Conservation (phyloP, 2,329 filamentous ascomycete genomes). For the Fusarium pseudoanthophilum region DNA sequence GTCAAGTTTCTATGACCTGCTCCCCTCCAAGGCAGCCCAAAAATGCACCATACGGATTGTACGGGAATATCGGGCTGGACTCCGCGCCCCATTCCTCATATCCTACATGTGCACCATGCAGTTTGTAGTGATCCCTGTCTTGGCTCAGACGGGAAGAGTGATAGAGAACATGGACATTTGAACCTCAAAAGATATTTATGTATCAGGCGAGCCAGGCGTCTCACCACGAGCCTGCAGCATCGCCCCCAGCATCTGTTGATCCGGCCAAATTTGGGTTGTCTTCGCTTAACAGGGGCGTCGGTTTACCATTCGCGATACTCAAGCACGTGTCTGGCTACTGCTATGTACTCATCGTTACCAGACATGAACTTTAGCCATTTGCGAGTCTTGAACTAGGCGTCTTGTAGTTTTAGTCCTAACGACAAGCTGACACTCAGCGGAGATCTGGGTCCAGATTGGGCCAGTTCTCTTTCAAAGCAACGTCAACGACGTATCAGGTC, state of each 20-base stretch:
- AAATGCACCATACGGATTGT: background rate
- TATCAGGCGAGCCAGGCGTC: constrained; percentile 16
- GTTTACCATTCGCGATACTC: constrained; percentile 15
- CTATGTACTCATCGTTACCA: constrained; percentile 2
- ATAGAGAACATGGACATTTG: constrained; percentile 3
- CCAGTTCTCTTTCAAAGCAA: background rate
- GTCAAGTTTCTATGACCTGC: background rate
- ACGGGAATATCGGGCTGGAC: constrained; percentile 5
- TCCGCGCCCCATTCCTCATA: constrained; percentile 17
- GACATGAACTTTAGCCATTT: background rate
- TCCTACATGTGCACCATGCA: constrained; percentile 6
- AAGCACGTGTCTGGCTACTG: constrained; percentile 26
- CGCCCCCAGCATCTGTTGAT: constrained; percentile 35
- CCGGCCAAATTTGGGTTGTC: constrained; percentile 14
- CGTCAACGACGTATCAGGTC: background rate
- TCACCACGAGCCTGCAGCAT: constrained; percentile 33
- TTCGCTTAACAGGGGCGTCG: constrained; percentile 14
- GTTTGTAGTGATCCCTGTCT: constrained; percentile 23
- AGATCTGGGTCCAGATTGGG: background rate
- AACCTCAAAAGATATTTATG: constrained; percentile 12
- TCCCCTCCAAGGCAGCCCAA: constrained; percentile 7
- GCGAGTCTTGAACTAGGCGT: background rate
- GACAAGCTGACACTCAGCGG: background rate
- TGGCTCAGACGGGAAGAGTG: background rate
- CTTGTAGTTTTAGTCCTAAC: background rate